Evolutionary conservation across 2,329 filamentous ascomycete genomes (phyloP).

Genomic region (Aspergillus versicolor): DNA sequence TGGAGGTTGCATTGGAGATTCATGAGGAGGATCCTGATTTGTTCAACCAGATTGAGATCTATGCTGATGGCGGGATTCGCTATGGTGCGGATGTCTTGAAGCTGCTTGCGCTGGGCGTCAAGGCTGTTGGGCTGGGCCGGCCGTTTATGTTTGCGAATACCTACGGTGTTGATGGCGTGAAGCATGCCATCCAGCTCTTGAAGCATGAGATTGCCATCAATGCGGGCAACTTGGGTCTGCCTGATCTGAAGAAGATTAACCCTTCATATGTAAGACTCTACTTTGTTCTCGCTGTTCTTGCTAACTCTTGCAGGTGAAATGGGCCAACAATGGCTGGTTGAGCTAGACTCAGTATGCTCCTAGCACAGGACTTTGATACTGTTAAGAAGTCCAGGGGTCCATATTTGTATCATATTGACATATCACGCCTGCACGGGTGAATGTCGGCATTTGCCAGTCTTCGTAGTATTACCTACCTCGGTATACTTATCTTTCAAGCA

Average conservation of each 20-base stretch:
- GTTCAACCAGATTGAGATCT: slow-evolving; percentile 50
- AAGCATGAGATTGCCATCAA: slow-evolving; percentile 16
- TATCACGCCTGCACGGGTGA: too few species aligned
- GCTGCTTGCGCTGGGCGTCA: slow-evolving; percentile 51
- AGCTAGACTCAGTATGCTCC: neutral
- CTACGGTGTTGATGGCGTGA: slow-evolving; percentile 22
- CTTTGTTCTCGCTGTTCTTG: too few species aligned
- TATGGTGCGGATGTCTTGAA: slow-evolving; percentile 56
- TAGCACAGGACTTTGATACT: too few species aligned
- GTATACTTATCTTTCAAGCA: too few species aligned
- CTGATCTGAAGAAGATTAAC: slow-evolving; percentile 10
- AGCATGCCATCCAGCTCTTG: slow-evolving; percentile 6
- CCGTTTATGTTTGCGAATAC: slow-evolving; percentile 23
- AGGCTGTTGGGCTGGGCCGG: slow-evolving; percentile 50
- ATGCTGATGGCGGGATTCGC: slow-evolving; percentile 53
- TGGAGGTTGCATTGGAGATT: slow-evolving; percentile 52
- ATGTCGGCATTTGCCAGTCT: too few species aligned
- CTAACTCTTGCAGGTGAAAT: slow-evolving; percentile 6
- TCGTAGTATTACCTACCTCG: too few species aligned
- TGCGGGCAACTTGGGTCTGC: slow-evolving; percentile 8
- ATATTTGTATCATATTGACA: too few species aligned
- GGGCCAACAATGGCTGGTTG: slow-evolving; percentile 8
- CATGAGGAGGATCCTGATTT: slow-evolving; percentile 49
- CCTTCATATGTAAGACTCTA: slow-evolving; percentile 6
- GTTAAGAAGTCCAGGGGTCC: neutral